Base-by-base conservation (phyloP, 305 asterid species). In the Fraxinus ornus region DNA sequence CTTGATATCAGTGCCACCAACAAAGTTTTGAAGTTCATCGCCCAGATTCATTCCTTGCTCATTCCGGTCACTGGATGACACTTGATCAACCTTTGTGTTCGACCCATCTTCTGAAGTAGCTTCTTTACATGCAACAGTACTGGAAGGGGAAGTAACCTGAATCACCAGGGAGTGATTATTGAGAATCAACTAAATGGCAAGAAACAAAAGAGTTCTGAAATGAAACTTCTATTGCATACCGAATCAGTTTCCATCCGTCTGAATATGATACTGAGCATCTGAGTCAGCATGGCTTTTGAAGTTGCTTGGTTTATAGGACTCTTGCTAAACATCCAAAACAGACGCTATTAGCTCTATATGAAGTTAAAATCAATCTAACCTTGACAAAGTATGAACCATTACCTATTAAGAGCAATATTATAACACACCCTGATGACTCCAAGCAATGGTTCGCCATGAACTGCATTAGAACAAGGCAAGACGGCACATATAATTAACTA, bases 301-400 rank as follows among this genome's bases (percentile, higher is more conserved):
- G 99, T 97, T 73, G 97, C 97, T 92, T 97, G 99, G 92, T 97
- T 97, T 84, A 97, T 92, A 83, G 92, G 97, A 84, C 98, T 93
- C 95, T 97, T 97, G 95, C 99, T 97, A 84, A 86, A 91, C 86
- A 88, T 84, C 86, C 77, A 86, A 86, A 80, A 33, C 76, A 85
- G 82, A 82, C 81, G 39, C 78, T 79, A 88, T 81, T 26, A 86
- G 89, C 84, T 90, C 72, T 66, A 79, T 44, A 57, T 52, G 24
- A 78, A 62, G 78, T 44, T 77, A 82, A 81, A 81, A 49, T 41
- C 85, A 79, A 81, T 75, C 9, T 26, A 83, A 87, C 75, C 89
- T 78, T 39, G 79, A 78, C 79, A 82, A 44, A 19, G 74, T 80
- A 79, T 80, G 26, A 70, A 74, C 80, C 79, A 84, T 86, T 91